Conservation (phyloP, 208 protist genomes). For the Novymonas esmeraldas region DNA sequence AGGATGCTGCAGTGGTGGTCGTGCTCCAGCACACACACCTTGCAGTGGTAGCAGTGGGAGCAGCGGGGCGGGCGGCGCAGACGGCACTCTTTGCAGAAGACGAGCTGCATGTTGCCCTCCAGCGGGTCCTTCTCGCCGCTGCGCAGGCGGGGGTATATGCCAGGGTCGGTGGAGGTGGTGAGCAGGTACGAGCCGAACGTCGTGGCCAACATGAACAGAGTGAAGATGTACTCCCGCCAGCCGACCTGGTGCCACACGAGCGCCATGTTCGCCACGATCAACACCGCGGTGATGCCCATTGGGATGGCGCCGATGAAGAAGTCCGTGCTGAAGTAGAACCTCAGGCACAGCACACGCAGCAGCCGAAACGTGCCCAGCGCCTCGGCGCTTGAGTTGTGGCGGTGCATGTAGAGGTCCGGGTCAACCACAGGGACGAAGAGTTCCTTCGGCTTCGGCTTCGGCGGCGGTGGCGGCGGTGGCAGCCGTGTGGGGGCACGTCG, state of each 20-base stretch:
- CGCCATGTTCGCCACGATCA: conserved; percentile 59
- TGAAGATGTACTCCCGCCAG: conserved; percentile 43
- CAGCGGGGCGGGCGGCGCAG: conserved; percentile 76
- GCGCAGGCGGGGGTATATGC: conserved; percentile 76
- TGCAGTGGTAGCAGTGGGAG: conserved; percentile 89
- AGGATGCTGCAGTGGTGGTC: conserved; percentile 92
- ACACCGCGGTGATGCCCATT: conserved; percentile 43
- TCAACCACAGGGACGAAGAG: conserved; percentile 17
- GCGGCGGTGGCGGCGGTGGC: neutral
- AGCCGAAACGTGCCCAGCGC: conserved; percentile 48
- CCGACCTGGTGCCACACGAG: conserved; percentile 50
- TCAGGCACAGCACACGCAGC: conserved; percentile 20
- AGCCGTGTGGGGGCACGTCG: neutral
- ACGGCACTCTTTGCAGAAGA: conserved; percentile 68
- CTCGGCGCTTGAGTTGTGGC: conserved; percentile 37
- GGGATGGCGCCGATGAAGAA: conserved; percentile 36
- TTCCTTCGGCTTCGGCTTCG: conserved; percentile 25
- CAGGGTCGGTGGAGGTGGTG: conserved; percentile 68
- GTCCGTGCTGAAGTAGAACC: conserved; percentile 48
- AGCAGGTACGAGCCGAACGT: conserved; percentile 56
- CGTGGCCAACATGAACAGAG: conserved; percentile 35
- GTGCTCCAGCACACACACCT: conserved; percentile 83
- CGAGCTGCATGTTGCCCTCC: conserved; percentile 39
- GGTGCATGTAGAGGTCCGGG: conserved; percentile 31
- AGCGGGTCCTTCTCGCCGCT: conserved; percentile 64